A percentile compares a stretch with the other conserved stretches of the same genome.
phyloP scores from a whole-genome alignment of 2,329 filamentous ascomycete species.

The Colletotrichum coccodes region DNA sequence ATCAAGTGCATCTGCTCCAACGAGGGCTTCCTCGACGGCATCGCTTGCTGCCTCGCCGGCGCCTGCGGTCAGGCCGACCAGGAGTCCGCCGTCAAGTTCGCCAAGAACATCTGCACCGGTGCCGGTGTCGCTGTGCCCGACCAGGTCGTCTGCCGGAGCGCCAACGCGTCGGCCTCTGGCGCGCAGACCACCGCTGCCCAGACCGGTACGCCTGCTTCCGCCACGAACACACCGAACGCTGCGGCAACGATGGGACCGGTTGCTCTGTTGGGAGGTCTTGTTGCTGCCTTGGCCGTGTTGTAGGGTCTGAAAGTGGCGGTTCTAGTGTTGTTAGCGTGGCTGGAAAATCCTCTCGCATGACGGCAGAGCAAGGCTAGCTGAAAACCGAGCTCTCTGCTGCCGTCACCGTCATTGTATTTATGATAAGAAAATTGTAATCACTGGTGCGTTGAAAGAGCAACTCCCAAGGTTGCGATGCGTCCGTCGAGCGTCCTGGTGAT shows the following conservation, averaged over 20 bases:
- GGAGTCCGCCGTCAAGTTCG: conserved; percentile 47
- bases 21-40: conserved; percentile 48
- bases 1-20: conserved; percentile 54
- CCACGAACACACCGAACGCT: conserved; percentile 21
- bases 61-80: conserved; percentile 46
- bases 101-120: conserved; percentile 49
- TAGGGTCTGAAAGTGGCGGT: background rate
- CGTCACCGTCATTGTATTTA: too few relatives aligned
- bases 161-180: conserved; percentile 11
- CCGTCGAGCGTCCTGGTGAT: too few relatives aligned
- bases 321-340: background rate
- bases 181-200: conserved; percentile 1
- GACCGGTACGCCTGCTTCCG: conserved; percentile 4
- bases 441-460: too few relatives aligned
- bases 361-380: background rate
- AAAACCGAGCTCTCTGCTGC: too few relatives aligned
- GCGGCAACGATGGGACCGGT: conserved; percentile 21
- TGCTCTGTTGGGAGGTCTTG: conserved; percentile 26
- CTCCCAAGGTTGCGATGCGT: too few relatives aligned
- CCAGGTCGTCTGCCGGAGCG: conserved; percentile 47
- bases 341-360: background rate
- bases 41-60: conserved; percentile 53
- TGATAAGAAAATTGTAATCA: too few relatives aligned
- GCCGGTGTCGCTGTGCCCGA: conserved; percentile 47
- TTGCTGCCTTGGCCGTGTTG: conserved; percentile 25